Evolutionary conservation across 2,329 filamentous ascomycete species (phyloP).

Genomic region (Periconia sp.): DNA sequence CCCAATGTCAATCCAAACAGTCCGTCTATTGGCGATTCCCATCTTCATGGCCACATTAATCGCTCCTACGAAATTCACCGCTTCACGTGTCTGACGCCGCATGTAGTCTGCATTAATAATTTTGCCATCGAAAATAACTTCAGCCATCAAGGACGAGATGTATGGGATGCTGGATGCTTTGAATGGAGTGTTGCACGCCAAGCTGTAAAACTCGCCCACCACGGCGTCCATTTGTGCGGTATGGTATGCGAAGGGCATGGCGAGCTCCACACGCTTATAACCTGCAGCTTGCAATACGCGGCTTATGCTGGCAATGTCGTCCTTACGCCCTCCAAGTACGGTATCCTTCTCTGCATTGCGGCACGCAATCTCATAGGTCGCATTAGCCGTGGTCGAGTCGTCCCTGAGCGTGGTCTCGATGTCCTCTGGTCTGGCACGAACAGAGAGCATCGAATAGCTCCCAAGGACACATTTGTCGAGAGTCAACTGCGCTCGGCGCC

Average conservation of each 20-base stretch:
- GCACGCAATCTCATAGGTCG: conserved; percentile 28
- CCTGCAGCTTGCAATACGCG: neutral
- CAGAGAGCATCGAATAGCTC: conserved; percentile 40
- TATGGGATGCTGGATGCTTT: conserved; percentile 6
- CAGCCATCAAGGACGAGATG: conserved; percentile 50
- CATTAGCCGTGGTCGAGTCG: conserved; percentile 9
- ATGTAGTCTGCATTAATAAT: conserved; percentile 8
- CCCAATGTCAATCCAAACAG: conserved; percentile 11
- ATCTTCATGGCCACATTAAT: conserved; percentile 53
- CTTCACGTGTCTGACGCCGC: conserved; percentile 44
- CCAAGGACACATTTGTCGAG: conserved; percentile 24
- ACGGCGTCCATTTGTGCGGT: conserved; percentile 47
- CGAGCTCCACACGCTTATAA: neutral
- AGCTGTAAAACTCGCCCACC: conserved; percentile 39
- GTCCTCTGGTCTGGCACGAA: conserved; percentile 12
- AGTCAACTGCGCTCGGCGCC: conserved; percentile 40
- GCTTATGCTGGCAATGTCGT: neutral
- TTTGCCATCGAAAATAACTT: conserved; percentile 51
- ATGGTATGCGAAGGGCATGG: conserved; percentile 17
- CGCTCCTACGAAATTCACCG: conserved; percentile 51
- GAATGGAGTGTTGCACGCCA: conserved; percentile 24
- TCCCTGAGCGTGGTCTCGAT: neutral
- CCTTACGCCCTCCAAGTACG: conserved; percentile 26
- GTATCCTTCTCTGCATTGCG: conserved; percentile 31
- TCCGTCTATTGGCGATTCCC: neutral